Evolutionary conservation across 2,329 filamentous ascomycete genomes (phyloP), one percentile per base, ranked within the genome.

Genomic region (Chaetomium sp.): DNA sequence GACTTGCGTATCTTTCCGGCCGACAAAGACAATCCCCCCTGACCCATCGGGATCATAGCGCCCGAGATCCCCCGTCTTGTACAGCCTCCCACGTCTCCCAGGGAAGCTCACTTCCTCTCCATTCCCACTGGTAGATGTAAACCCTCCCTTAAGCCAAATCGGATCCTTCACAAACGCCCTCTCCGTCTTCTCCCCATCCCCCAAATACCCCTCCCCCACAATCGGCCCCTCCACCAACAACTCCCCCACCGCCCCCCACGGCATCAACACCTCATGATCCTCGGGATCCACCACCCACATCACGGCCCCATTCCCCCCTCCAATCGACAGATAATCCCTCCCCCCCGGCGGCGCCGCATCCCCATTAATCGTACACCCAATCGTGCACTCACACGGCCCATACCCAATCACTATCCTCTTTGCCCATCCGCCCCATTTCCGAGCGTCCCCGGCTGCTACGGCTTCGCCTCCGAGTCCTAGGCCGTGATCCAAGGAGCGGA

Each of bases 301-400:
- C 32, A 50, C 52, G 2, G 51, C 55, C 1, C 55, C 55, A 32
- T 54, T 54, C 4, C 77, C 76, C 46, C 69, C 71, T 5, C 78
- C 78, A 38, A 80, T 79, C 7, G 60, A 62, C 68, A 70, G 65
- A 47, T 67, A 64, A 8, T 63, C 62, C 12, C 61, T 57, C 6
- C 61, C 61, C 10, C 3, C 19, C 19, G 19, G 19, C 19, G 57
- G 63, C 14, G 61, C 59, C 6, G 62, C 60, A 44, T 56, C 64
- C 59, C 56, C 61, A 54, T 66, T 67, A 41, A 67, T 59, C 1
- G 66, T 67, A 55, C 66, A 67, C 4, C 68, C 60, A 2, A 80
- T 76, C 0, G 78, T 80, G 54, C 78, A 81, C 62, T 81, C 78
- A 0, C 76, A 79, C 4, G 78, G 78, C 0, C 78, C 78, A 46